Percentiles rank a stretch among this genome's conserved stretches.
phyloP scores from a whole-genome alignment of 2,329 filamentous ascomycete genomes.

The Lachnellula occidentalis region DNA sequence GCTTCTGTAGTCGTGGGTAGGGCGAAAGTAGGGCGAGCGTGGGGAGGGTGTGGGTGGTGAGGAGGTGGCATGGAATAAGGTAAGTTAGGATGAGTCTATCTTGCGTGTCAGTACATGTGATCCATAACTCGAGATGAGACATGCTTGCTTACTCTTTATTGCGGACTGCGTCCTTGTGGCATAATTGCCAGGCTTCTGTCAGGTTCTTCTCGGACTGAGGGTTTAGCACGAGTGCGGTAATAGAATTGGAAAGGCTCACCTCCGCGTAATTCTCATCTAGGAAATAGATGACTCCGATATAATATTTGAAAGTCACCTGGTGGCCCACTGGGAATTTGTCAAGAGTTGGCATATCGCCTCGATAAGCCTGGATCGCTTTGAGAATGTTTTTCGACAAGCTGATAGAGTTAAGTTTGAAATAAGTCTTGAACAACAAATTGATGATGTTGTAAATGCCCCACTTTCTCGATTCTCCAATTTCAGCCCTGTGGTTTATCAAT shows the following conservation, averaged over 20 bases:
- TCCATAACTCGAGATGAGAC: constrained; percentile 2
- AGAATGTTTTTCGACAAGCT: constrained; percentile 87
- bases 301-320: constrained; percentile 93
- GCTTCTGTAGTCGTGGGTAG: constrained; percentile 67
- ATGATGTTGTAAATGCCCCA: constrained; percentile 96
- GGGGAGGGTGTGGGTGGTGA: constrained; percentile 83
- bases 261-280: constrained; percentile 87
- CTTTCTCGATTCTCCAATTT: constrained; percentile 82
- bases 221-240: constrained; percentile 2
- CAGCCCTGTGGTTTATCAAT: constrained; percentile 52
- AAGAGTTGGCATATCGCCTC: constrained; percentile 74
- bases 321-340: constrained; percentile 82
- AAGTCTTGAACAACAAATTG: constrained; percentile 95
- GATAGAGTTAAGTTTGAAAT: constrained; percentile 91
- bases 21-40: constrained; percentile 63
- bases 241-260: constrained; percentile 40
- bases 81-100: constrained; percentile 83
- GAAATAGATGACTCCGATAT: constrained; percentile 88
- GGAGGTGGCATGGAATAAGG: constrained; percentile 84
- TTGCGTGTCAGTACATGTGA: constrained; percentile 17
- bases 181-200: constrained; percentile 74
- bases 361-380: constrained; percentile 71
- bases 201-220: constrained; percentile 73
- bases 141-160: constrained; percentile 68
- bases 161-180: constrained; percentile 62